Evolutionary conservation across 2,329 filamentous ascomycete genomes (phyloP).

Genomic region (Fusarium subglutinans): DNA sequence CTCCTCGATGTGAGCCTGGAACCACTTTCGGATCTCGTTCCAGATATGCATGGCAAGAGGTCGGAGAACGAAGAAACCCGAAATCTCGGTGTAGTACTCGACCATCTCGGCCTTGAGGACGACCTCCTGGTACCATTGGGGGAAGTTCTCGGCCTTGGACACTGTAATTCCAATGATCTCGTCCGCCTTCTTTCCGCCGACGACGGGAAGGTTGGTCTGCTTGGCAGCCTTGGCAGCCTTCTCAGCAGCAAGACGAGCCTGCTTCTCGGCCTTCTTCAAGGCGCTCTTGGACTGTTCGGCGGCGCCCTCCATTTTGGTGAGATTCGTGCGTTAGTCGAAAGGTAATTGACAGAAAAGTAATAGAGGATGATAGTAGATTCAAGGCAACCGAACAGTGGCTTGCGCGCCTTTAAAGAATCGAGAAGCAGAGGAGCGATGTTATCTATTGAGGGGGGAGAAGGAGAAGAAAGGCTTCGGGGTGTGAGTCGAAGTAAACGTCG

Average conservation of each 20-base stretch:
- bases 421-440: conserved; percentile 23
- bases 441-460: conserved; percentile 23
- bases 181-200: conserved; percentile 68
- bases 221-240: conserved; percentile 71
- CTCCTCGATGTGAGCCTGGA: conserved; percentile 80
- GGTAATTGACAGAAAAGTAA: neutral
- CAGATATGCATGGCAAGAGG: conserved; percentile 74
- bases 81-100: conserved; percentile 93
- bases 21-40: conserved; percentile 73
- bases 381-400: conserved; percentile 20
- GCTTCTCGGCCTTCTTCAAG: conserved; percentile 73
- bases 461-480: conserved; percentile 31
- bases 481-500: conserved; percentile 42
- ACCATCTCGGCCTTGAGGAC: conserved; percentile 97
- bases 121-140: conserved; percentile 97
- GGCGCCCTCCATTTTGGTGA: conserved; percentile 47
- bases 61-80: conserved; percentile 95
- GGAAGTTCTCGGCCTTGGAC: conserved; percentile 85
- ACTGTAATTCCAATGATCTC: conserved; percentile 89
- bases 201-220: conserved; percentile 59
- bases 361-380: neutral
- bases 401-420: conserved; percentile 25
- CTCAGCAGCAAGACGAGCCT: conserved; percentile 67
- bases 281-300: conserved; percentile 66
- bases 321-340: conserved; percentile 14